phyloP scores from a whole-genome alignment of 768 basidiomycete species.

The Boletus huronensis region DNA sequence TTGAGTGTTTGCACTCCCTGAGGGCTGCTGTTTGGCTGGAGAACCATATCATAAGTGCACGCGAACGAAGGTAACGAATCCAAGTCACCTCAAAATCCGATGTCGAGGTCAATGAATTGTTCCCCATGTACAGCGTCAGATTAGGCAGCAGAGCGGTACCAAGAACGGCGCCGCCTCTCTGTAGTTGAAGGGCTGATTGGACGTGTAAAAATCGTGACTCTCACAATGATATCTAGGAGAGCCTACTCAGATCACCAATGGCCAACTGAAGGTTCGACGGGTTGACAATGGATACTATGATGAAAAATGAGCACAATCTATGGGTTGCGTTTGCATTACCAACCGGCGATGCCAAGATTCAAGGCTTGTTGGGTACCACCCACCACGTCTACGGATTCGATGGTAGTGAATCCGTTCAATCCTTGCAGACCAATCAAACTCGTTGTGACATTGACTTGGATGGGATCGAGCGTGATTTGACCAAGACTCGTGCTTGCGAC shows the following conservation, averaged over 20 bases:
- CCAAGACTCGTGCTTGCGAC: conserved; percentile 61
- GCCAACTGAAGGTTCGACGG: conserved; percentile 63
- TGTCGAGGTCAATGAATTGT: conserved; percentile 50
- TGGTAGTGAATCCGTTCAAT: conserved; percentile 51
- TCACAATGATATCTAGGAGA: background rate
- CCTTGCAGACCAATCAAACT: conserved; percentile 58
- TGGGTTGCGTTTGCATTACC: conserved; percentile 1
- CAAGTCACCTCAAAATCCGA: conserved; percentile 47
- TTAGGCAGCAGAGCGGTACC: conserved; percentile 64
- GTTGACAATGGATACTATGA: conserved; percentile 59
- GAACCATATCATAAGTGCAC: conserved; percentile 1
- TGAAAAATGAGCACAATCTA: background rate
- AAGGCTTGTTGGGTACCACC: conserved; percentile 62
- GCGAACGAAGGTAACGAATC: background rate
- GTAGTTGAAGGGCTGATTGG: conserved; percentile 51
- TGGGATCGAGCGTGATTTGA: conserved; percentile 63
- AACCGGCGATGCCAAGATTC: conserved; percentile 56
- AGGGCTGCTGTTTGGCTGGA: conserved; percentile 56
- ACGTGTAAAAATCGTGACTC: background rate
- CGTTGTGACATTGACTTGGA: conserved; percentile 68
- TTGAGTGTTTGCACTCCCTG: conserved; percentile 61
- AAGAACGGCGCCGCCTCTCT: conserved; percentile 46
- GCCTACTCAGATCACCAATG: conserved; percentile 61
- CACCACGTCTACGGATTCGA: conserved; percentile 59
- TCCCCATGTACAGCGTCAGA: conserved; percentile 54